These are phyloP conservation scores for Trichocomaceae sp. DNA, from an alignment of 2,329 filamentous ascomycete genomes.

Conservation along the genomic window DNA sequence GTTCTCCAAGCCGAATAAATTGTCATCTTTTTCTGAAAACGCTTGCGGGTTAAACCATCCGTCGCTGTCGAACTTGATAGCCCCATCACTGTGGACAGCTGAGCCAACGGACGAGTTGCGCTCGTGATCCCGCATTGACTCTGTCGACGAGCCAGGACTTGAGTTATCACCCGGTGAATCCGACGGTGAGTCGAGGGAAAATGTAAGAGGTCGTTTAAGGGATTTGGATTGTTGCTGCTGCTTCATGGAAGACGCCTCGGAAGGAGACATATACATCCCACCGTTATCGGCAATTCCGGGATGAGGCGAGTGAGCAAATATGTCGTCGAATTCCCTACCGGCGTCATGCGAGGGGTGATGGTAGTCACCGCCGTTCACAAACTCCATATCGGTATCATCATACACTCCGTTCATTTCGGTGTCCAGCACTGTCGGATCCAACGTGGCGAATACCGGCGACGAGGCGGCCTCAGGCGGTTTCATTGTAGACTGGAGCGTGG, in stretches of 20 bases:
- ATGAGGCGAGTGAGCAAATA: conserved; percentile 32
- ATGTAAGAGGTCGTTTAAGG: conserved; percentile 28
- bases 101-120: conserved; percentile 38
- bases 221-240: conserved; percentile 28
- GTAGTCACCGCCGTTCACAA: conserved; percentile 34
- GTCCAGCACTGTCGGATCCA: conserved; percentile 39
- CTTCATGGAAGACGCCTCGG: conserved; percentile 23
- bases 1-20: conserved; percentile 35
- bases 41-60: conserved; percentile 34
- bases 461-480: conserved; percentile 28
- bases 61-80: conserved; percentile 29
- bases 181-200: conserved; percentile 36
- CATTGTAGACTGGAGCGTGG: conserved; percentile 25
- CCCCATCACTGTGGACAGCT: conserved; percentile 32
- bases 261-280: conserved; percentile 25
- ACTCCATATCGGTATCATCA: conserved; percentile 38
- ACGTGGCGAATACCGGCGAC: conserved; percentile 31
- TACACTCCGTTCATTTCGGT: conserved; percentile 38
- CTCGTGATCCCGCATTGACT: conserved; percentile 35
- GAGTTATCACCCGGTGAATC: conserved; percentile 40
- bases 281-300: conserved; percentile 24
- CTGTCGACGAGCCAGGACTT: conserved; percentile 38
- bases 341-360: conserved; percentile 31
- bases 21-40: conserved; percentile 32
- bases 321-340: conserved; percentile 38